Conservation (phyloP, 2,329 filamentous ascomycete species). For the Aureobasidium sp. region DNA sequence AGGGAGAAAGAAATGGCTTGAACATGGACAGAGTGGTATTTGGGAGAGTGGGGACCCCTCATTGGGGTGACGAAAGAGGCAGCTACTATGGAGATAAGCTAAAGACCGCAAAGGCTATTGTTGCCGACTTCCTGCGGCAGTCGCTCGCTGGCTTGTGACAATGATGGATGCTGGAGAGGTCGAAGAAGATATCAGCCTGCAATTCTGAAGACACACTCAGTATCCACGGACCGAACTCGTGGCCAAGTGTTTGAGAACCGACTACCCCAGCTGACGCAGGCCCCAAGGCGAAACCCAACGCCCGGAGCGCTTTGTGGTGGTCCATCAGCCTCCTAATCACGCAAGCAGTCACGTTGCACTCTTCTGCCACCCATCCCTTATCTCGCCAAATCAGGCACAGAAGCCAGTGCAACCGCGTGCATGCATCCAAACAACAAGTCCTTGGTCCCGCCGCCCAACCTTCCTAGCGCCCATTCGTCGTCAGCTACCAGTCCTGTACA, state of each 20-base stretch:
- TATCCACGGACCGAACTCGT: background rate
- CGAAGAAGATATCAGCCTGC: background rate
- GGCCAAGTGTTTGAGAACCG: background rate
- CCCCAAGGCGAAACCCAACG: background rate
- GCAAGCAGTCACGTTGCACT: slow-evolving; percentile 8
- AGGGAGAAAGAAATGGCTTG: background rate
- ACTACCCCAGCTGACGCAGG: background rate
- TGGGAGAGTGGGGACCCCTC: background rate
- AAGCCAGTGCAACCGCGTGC: slow-evolving; percentile 6
- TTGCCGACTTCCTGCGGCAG: background rate
- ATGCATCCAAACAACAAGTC: background rate
- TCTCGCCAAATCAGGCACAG: background rate
- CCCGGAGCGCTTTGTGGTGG: slow-evolving; percentile 7
- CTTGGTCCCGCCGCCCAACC: background rate
- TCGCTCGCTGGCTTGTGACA: background rate
- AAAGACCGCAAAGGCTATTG: background rate
- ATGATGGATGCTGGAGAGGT: background rate
- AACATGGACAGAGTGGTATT: background rate
- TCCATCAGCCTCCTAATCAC: slow-evolving; percentile 5
- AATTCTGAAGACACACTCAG: background rate
- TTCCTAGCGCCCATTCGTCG: background rate
- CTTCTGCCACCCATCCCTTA: background rate
- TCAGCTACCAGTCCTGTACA: slow-evolving; percentile 14
- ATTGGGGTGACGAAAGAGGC: slow-evolving; percentile 6
- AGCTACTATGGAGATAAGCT: slow-evolving; percentile 6